These are phyloP conservation scores for Hydnum rufescens DNA, from an alignment of 768 basidiomycete genomes.

Conservation along the genomic window DNA sequence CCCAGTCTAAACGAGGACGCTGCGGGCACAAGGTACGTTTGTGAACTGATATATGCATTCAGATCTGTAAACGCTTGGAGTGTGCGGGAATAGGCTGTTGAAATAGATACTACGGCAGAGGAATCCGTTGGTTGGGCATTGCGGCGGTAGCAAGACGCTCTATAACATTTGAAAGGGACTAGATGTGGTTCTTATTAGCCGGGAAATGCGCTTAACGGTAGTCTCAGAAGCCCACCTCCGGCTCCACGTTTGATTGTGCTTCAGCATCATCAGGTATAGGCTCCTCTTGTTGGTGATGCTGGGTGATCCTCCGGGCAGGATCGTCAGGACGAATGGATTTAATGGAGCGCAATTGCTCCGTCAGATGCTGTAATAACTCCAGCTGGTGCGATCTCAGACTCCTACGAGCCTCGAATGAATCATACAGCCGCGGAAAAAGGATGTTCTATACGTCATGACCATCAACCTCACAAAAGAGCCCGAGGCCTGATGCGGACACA, in stretches of 20 bases:
- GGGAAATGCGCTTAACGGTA: too few species aligned
- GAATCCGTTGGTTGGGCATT: not conserved
- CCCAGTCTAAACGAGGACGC: not conserved
- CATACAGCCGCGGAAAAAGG: constrained; percentile 4
- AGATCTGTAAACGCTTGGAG: constrained; percentile 3
- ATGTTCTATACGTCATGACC: too few species aligned
- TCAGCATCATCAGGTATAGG: not conserved
- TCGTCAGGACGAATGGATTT: not conserved
- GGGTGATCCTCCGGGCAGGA: not conserved
- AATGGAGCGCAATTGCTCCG: not conserved
- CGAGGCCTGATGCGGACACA: not conserved
- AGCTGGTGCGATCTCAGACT: constrained; percentile 4
- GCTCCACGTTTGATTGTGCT: too few species aligned
- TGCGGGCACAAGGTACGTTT: constrained; percentile 1
- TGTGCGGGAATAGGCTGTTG: not conserved
- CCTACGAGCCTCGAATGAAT: constrained; percentile 4
- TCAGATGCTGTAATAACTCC: not conserved
- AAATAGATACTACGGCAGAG: not conserved
- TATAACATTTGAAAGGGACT: too few species aligned
- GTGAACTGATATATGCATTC: constrained; percentile 7
- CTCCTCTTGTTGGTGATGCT: not conserved
- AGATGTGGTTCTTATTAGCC: too few species aligned
- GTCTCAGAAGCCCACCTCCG: too few species aligned
- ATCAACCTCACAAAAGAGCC: not conserved
- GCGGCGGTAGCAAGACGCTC: not conserved